phyloP scores from a whole-genome alignment of 2,329 filamentous ascomycete genomes.

The Fusarium sp. region DNA sequence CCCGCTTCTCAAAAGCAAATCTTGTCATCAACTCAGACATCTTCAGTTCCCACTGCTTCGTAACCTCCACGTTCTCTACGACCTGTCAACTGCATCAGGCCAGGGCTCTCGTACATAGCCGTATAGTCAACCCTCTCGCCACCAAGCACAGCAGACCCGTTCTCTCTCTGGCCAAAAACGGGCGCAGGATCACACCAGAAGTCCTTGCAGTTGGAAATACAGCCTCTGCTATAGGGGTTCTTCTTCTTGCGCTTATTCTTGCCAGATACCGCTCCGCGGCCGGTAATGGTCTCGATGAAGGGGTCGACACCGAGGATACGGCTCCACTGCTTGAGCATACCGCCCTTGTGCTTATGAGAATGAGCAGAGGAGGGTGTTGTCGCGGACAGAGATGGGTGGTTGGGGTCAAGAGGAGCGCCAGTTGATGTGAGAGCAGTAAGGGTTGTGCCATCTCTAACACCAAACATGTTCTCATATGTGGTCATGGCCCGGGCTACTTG shows the following conservation, averaged over 20 bases:
- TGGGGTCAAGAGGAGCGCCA: slow-evolving; percentile 76
- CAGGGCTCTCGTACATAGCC: slow-evolving; percentile 87
- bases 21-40: slow-evolving; percentile 52
- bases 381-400: slow-evolving; percentile 73
- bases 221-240: slow-evolving; percentile 89
- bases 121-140: slow-evolving; percentile 89
- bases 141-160: slow-evolving; percentile 80
- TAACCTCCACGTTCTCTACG: slow-evolving; percentile 69
- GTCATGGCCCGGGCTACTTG: slow-evolving; percentile 94
- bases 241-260: slow-evolving; percentile 68
- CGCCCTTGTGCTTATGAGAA: slow-evolving; percentile 68
- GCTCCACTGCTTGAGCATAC: slow-evolving; percentile 83
- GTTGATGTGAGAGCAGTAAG: slow-evolving; percentile 84
- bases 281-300: slow-evolving; percentile 92
- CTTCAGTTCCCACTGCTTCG: slow-evolving; percentile 72
- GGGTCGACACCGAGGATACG: slow-evolving; percentile 90
- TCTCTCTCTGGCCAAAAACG: slow-evolving; percentile 80
- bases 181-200: slow-evolving; percentile 95
- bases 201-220: slow-evolving; percentile 91
- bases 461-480: slow-evolving; percentile 96
- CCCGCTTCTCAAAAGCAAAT: slow-evolving; percentile 14
- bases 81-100: slow-evolving; percentile 70
- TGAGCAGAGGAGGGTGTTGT: slow-evolving; percentile 60
- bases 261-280: slow-evolving; percentile 76
- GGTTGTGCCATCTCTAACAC: slow-evolving; percentile 72